These are phyloP conservation scores for Hypseocharis bilobata DNA, from an alignment of 441 rosid species.

Conservation along the genomic window DNA sequence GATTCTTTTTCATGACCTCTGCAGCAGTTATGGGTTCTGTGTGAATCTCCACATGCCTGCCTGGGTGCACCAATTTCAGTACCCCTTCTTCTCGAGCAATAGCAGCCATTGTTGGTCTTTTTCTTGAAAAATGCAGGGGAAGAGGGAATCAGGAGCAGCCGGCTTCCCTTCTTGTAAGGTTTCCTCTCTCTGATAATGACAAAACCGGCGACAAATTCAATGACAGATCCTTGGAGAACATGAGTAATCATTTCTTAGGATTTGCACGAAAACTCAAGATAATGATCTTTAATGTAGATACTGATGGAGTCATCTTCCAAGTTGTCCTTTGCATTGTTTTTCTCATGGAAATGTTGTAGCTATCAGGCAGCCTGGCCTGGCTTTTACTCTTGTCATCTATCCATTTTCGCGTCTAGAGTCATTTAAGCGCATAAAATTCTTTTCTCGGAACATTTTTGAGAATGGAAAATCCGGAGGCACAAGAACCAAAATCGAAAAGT, in stretches of 20 bases:
- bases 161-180: slow-evolving; percentile 16
- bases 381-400: no score
- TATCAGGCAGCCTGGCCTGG: not conserved
- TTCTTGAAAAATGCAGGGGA: slow-evolving; percentile 2
- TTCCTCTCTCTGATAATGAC: slow-evolving; percentile 8
- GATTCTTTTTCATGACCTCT: slow-evolving; percentile 34
- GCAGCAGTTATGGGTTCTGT: slow-evolving; percentile 30
- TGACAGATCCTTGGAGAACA: slow-evolving; percentile 16
- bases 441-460: no score
- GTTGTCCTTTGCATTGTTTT: not conserved
- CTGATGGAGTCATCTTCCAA: not conserved
- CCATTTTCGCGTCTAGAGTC: no score
- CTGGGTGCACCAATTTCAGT: slow-evolving; percentile 38
- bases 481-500: not conserved
- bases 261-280: not conserved
- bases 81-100: slow-evolving; percentile 21
- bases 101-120: not conserved
- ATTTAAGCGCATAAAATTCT: no score
- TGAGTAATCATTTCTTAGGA: slow-evolving; percentile 3
- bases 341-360: not conserved
- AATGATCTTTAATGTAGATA: not conserved
- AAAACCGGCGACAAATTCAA: slow-evolving; percentile 17
- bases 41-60: slow-evolving; percentile 30
- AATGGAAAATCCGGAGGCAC: no score
- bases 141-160: slow-evolving; percentile 13